Evolutionary conservation across 1,284 basidiomycete genomes (phyloP).

Genomic region (Albatrellus sp.): DNA sequence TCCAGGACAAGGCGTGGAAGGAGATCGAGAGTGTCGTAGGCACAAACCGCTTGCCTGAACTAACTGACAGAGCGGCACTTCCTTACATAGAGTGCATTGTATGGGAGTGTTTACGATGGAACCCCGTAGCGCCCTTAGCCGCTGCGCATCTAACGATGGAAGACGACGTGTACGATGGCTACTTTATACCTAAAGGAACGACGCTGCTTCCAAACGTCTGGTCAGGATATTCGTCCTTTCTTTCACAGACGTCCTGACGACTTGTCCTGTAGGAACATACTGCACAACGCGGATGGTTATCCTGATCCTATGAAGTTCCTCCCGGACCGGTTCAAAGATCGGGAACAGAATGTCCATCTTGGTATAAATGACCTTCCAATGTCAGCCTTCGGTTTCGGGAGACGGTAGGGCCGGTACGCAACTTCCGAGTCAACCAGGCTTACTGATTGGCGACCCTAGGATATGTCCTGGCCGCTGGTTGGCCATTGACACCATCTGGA

Average conservation of each 20-base stretch:
- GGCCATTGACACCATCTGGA: slow-evolving; percentile 32
- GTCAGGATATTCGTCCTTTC: slow-evolving; percentile 12
- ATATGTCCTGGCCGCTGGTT: slow-evolving; percentile 35
- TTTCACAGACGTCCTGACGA: background rate
- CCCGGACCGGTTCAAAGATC: slow-evolving; percentile 13
- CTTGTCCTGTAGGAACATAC: background rate
- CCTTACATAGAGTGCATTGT: background rate
- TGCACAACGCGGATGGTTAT: slow-evolving; percentile 2
- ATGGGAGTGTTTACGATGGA: slow-evolving; percentile 14
- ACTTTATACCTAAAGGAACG: slow-evolving; percentile 29
- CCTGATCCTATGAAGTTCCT: slow-evolving; percentile 2
- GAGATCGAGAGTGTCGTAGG: slow-evolving; percentile 2
- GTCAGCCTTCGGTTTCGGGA: slow-evolving; percentile 21
- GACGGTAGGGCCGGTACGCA: slow-evolving; percentile 20
- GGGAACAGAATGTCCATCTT: slow-evolving; percentile 13
- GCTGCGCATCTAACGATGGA: slow-evolving; percentile 10
- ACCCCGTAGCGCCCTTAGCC: slow-evolving; percentile 7
- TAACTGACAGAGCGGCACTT: background rate
- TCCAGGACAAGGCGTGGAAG: slow-evolving; percentile 1
- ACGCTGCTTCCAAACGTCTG: slow-evolving; percentile 31
- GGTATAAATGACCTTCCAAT: slow-evolving; percentile 18
- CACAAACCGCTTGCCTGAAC: background rate
- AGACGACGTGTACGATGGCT: slow-evolving; percentile 31
- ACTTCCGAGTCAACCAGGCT: background rate
- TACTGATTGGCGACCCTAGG: slow-evolving; percentile 13